A percentile compares a stretch with the other conserved stretches of the same genome.
Evolutionary conservation across 169 alveolate species (phyloP).

Genomic region (Eimeria necatrix): DNA sequence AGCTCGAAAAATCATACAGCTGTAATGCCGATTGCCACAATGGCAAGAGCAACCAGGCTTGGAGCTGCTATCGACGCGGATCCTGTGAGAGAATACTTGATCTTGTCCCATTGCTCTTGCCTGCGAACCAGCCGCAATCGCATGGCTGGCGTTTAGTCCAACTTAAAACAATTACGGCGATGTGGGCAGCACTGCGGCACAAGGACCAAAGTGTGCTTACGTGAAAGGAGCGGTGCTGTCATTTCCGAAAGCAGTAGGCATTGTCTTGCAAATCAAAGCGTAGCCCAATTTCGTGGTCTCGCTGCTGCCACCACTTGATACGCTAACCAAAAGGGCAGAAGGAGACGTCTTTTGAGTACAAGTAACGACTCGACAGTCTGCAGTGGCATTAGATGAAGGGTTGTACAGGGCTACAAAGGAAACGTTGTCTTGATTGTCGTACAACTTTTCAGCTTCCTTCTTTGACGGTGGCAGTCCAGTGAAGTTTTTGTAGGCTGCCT

Average conservation of each 20-base stretch:
- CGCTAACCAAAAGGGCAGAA: no score
- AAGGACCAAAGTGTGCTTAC: no score
- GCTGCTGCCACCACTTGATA: no score
- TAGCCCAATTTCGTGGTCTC: no score
- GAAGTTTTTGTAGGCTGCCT: background rate
- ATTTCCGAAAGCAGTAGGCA: no score
- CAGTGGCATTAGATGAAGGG: background rate
- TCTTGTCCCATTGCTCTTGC: background rate
- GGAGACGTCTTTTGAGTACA: background rate
- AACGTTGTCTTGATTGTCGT: background rate
- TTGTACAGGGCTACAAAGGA: background rate
- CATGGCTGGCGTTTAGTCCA: no score
- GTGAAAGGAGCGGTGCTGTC: no score
- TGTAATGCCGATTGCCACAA: background rate
- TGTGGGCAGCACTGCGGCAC: no score
- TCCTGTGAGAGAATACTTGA: background rate
- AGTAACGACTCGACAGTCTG: background rate
- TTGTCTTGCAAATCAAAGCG: no score
- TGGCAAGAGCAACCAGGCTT: background rate
- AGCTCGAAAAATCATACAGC: no score
- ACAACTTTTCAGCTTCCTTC: background rate
- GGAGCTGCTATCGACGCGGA: background rate
- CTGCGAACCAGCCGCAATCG: background rate
- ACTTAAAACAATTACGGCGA: no score
- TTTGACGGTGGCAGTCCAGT: background rate